These are phyloP conservation scores for Eucalyptus rudis DNA, from an alignment of 345 rosid species.

Conservation along the genomic window DNA sequence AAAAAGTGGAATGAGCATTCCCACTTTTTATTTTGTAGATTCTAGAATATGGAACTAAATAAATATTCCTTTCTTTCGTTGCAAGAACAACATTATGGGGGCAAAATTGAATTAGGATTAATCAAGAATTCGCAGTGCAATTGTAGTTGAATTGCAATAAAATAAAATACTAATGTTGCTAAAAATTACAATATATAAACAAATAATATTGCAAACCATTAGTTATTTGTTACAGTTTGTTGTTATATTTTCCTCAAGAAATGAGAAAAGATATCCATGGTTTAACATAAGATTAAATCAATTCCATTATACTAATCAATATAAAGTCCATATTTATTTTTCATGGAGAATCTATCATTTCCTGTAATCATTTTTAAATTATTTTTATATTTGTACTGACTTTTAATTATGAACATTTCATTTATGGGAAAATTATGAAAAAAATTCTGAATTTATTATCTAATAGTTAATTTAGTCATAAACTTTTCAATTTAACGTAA, in stretches of 20 bases:
- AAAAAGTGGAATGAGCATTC: background rate
- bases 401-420: background rate
- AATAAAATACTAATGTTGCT: background rate
- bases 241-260: background rate
- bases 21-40: background rate
- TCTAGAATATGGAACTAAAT: background rate
- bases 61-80: background rate
- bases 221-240: background rate
- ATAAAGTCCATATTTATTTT: background rate
- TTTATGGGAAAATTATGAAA: background rate
- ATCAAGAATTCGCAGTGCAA: background rate
- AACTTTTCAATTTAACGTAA: no score
- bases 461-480: no score
- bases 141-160: background rate
- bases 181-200: background rate
- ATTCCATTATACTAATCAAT: background rate
- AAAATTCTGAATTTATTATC: no score
- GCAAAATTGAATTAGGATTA: background rate
- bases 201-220: background rate
- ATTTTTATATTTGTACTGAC: background rate
- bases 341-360: background rate
- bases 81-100: background rate
- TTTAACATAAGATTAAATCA: background rate
- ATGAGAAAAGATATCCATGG: background rate
- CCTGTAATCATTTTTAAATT: background rate